Conservation (phyloP, 345 rosid species). For the Aegle marmelos region DNA sequence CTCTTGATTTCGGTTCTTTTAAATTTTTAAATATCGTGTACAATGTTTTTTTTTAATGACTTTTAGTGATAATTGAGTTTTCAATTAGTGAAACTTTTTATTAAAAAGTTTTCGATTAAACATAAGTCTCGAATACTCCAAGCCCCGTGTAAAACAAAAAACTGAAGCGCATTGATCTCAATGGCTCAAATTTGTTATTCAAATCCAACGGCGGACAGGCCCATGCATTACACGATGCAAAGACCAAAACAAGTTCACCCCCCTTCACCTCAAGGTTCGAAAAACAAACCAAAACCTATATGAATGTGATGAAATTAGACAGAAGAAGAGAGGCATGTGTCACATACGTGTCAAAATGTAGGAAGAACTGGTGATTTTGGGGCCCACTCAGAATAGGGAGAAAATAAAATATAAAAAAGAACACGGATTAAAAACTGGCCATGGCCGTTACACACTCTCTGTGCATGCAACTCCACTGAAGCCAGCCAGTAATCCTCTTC, state of each 20-base stretch:
- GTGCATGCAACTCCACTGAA: not conserved
- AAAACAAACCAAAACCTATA: too few species aligned
- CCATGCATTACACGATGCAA: not conserved
- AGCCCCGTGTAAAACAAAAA: not conserved
- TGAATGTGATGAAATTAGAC: not conserved
- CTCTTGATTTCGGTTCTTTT: accelerated
- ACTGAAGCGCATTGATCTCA: not conserved
- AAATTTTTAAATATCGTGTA: too few species aligned
- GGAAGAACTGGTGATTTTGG: not conserved
- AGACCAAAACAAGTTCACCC: not conserved
- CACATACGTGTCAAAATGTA: slow-evolving; percentile 25
- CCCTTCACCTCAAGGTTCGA: not conserved
- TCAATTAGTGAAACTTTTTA: accelerated
- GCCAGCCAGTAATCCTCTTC: too few species aligned
- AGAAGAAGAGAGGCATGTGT: slow-evolving; percentile 17
- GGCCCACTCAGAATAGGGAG: not conserved
- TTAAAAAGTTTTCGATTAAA: not conserved
- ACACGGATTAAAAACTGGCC: slow-evolving; percentile 3
- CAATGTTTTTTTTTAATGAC: too few species aligned
- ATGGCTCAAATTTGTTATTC: not conserved
- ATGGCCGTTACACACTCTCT: slow-evolving; percentile 15
- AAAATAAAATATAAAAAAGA: not conserved
- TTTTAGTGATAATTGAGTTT: too few species aligned
- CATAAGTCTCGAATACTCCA: not conserved
- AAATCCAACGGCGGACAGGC: not conserved